A percentile compares a stretch with the other conserved stretches of the same genome.
These are phyloP conservation scores for Aspergillus felis DNA, from an alignment of 2,329 filamentous ascomycete species.

Conservation along the genomic window DNA sequence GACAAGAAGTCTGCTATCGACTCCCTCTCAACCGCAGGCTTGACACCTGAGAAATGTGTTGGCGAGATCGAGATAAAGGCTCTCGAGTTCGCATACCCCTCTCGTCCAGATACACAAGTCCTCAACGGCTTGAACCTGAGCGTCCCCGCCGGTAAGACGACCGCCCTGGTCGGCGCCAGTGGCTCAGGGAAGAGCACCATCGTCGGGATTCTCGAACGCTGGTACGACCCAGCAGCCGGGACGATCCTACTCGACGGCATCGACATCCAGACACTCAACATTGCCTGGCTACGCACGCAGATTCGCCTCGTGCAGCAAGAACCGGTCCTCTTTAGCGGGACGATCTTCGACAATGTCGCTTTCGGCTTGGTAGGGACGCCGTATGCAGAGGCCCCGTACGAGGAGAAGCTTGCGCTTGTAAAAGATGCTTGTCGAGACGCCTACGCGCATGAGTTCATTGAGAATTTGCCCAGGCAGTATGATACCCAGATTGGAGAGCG, in stretches of 20 bases:
- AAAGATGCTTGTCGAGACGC: conserved; percentile 16
- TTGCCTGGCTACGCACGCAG: conserved; percentile 17
- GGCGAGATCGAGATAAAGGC: conserved; percentile 38
- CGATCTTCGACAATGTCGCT: conserved; percentile 75
- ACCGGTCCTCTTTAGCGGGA: conserved; percentile 74
- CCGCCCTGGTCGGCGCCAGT: conserved; percentile 68
- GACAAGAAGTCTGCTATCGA: conserved; percentile 35
- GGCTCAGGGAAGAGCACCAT: conserved; percentile 73
- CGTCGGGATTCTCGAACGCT: conserved; percentile 66
- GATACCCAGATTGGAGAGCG: conserved; percentile 79
- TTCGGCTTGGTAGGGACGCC: conserved; percentile 49
- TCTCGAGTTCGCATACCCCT: conserved; percentile 31
- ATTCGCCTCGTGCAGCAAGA: conserved; percentile 51
- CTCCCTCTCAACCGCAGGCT: conserved; percentile 23
- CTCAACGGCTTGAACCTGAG: conserved; percentile 29
- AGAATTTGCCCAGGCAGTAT: conserved; percentile 69
- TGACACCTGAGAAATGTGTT: conserved; percentile 8
- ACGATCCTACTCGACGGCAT: conserved; percentile 35
- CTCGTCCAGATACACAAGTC: conserved; percentile 38
- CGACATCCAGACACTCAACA: conserved; percentile 31
- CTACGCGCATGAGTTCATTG: conserved; percentile 76
- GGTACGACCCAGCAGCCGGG: conserved; percentile 55
- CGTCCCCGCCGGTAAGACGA: conserved; percentile 39
- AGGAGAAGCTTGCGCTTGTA: background rate
- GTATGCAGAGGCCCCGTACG: conserved; percentile 6